Base-by-base conservation (phyloP, 495 filamentous ascomycete species). In the Penicillium soppii region DNA sequence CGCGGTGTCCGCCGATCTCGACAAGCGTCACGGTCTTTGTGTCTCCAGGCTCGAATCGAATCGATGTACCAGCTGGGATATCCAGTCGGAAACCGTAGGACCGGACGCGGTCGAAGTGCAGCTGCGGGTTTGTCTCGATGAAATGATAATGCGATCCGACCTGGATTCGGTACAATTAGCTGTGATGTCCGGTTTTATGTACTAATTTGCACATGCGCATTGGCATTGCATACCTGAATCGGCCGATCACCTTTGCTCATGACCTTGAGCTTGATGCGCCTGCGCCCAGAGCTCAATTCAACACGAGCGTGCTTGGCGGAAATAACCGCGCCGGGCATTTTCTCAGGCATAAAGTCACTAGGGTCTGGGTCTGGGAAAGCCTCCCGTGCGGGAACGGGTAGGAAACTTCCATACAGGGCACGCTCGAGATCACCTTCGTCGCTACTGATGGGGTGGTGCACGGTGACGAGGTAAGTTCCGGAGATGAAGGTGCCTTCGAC, bases 101-200 rank as follows among this genome's bases (percentile, higher is more conserved):
- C 42, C 82, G 82, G 22, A 82, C 67, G n/a, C 94, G 88, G 67
- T 98, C 94, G 67, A 98, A 98, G 62, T 89, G 83, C 46, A 98
- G 75, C 67, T 87, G 82, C 17, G 92, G 89, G 64, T 98, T 98
- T 17, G 84, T 87, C 75, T 98, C 94, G 61, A 96, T 82, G 67
- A 98, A 91, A 70, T 97, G 92, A 70, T 97, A 98, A 67, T 98
- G 94, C 49, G 90, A 95, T 16, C 94, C 94, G 54, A 92, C 78
- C 83, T 88, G 58, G n/a, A 8, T 19, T 37, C 21, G 7, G 12
- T 16, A 47, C 39, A 23, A 15, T 43, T 52, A 33, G 38, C 39
- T n/a, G n/a, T n/a, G n/a, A n/a, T n/a, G n/a, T n/a, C n/a, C n/a
- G n/a, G n/a, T n/a, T n/a, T n/a, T n/a, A n/a, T n/a, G n/a, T n/a